A percentile compares a stretch with the other conserved stretches of the same genome.
Conservation (phyloP, 257 asterid genomes). For the Agastache rugosa region DNA sequence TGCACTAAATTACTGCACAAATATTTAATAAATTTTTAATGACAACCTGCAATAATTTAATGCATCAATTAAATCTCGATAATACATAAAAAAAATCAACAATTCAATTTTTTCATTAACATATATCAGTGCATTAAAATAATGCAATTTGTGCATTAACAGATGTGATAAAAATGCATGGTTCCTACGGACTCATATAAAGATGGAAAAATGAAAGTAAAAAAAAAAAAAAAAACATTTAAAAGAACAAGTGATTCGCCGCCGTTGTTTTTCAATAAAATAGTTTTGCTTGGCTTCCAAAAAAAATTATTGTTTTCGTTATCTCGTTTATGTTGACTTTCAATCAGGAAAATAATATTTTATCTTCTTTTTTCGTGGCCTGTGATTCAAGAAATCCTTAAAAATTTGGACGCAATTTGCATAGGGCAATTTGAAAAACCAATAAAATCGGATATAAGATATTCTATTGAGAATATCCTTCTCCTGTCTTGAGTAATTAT, state of each 20-base stretch:
- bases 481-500: constrained; percentile 20
- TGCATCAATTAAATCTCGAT: too few species aligned
- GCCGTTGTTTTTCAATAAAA: neutral
- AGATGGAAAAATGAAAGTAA: too few species aligned
- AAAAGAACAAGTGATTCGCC: neutral
- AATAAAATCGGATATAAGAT: neutral
- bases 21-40: too few species aligned
- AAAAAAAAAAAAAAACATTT: too few species aligned
- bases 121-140: too few species aligned
- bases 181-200: too few species aligned
- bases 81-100: too few species aligned
- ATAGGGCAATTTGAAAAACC: neutral
- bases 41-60: too few species aligned
- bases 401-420: constrained; percentile 15
- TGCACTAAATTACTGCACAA: too few species aligned
- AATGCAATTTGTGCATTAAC: too few species aligned
- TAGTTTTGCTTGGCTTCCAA: neutral
- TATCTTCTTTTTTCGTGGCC: neutral
- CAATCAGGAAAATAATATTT: neutral
- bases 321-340: neutral
- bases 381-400: constrained; percentile 8
- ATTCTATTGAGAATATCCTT: constrained; percentile 25
- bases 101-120: too few species aligned
- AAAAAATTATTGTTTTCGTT: neutral
- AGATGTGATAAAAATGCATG: too few species aligned